Conservation (phyloP, 2,329 filamentous ascomycete genomes). For the Cordyceps fumosorosea region DNA sequence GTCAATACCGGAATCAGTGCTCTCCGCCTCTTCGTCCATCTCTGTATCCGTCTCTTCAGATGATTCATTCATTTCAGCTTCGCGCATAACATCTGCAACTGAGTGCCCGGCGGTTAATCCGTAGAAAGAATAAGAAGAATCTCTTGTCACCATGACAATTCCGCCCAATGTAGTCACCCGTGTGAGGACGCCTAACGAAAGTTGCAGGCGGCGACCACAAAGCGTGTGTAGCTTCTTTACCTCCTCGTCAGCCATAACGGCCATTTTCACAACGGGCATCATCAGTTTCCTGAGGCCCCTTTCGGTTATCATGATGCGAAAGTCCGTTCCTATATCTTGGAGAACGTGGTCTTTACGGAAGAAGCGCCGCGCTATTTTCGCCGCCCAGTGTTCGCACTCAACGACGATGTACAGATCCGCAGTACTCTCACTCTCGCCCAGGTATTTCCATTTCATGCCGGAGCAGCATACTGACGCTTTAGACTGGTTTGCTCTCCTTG, state of each 20-base stretch:
- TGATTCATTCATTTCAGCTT: background rate
- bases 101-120: background rate
- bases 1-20: background rate
- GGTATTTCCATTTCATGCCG: background rate
- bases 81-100: background rate
- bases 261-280: background rate
- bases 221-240: background rate
- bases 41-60: background rate
- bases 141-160: background rate
- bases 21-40: background rate
- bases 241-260: background rate
- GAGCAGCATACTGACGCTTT: background rate
- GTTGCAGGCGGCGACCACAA: background rate
- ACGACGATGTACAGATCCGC: background rate
- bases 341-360: background rate
- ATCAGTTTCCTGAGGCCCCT: background rate
- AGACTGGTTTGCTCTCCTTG: background rate
- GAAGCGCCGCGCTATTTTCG: background rate
- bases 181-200: background rate
- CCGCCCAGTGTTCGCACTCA: background rate
- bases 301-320: background rate
- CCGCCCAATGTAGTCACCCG: background rate
- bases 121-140: background rate
- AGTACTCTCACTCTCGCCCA: background rate
- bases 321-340: background rate